Percentiles rank a stretch among this genome's conserved stretches.
Conservation (phyloP, 2,329 filamentous ascomycete genomes). For the Mycogone perniciosa region DNA sequence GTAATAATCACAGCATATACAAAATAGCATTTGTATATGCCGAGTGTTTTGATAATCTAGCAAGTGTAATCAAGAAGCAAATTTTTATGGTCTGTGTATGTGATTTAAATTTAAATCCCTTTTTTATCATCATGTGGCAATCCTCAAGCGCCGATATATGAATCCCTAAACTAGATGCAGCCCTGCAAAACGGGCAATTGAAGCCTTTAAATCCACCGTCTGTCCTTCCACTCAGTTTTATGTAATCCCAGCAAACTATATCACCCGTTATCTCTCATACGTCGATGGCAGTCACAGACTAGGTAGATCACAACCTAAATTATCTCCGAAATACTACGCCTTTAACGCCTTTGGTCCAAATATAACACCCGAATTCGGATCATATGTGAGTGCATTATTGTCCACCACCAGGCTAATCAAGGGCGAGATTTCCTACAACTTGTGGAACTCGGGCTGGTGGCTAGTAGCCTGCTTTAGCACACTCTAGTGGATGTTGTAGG, state of each 20-base stretch:
- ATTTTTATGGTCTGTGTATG: too few species aligned
- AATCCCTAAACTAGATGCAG: too few species aligned
- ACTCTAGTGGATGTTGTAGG: slow-evolving; percentile 59
- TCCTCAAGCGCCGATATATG: too few species aligned
- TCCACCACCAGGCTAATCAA: slow-evolving; percentile 69
- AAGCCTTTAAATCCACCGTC: neutral
- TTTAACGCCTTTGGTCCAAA: slow-evolving; percentile 57
- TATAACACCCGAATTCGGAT: slow-evolving; percentile 48
- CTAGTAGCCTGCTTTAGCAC: slow-evolving; percentile 41
- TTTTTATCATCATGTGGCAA: too few species aligned
- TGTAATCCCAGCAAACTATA: slow-evolving; percentile 50
- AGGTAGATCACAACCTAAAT: slow-evolving; percentile 48
- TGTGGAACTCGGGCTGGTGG: slow-evolving; percentile 38
- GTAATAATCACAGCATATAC: too few species aligned
- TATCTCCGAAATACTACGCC: slow-evolving; percentile 60
- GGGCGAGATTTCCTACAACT: slow-evolving; percentile 49
- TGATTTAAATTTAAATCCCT: too few species aligned
- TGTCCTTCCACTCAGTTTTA: slow-evolving; percentile 38
- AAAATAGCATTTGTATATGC: too few species aligned
- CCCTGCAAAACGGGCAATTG: neutral
- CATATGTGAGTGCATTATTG: slow-evolving; percentile 60
- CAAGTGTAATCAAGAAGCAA: too few species aligned
- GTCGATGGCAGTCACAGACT: too few species aligned
- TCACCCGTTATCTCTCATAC: too few species aligned
- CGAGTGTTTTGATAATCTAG: too few species aligned